phyloP scores from a whole-genome alignment of 345 rosid species.

The Eucalyptus urophylla region DNA sequence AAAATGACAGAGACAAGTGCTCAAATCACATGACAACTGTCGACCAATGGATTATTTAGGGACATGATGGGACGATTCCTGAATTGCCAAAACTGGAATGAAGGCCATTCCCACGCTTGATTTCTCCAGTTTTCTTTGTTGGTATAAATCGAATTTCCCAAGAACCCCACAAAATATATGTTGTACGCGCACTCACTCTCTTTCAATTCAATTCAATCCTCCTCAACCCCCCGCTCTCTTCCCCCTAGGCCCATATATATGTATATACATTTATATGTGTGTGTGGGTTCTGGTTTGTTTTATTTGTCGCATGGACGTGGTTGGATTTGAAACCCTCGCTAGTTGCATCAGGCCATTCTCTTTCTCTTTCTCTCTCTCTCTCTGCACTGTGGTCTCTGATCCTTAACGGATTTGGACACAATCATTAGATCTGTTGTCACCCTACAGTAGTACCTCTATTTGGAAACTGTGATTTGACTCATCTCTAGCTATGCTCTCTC shows the following conservation, averaged over 20 bases:
- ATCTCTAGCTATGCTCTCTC: background rate
- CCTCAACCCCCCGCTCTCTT: background rate
- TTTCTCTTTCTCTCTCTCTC: background rate
- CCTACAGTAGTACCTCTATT: slow-evolving; percentile 7
- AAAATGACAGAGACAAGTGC: slow-evolving; percentile 45
- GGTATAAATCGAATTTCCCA: slow-evolving; percentile 54
- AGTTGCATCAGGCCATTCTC: background rate
- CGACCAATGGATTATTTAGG: background rate
- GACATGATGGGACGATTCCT: slow-evolving; percentile 72
- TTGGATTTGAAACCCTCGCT: background rate
- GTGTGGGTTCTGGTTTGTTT: background rate
- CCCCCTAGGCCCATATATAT: background rate
- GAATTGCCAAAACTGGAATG: slow-evolving; percentile 33
- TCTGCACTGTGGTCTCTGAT: background rate
- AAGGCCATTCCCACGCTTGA: slow-evolving; percentile 23
- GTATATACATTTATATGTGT: no score
- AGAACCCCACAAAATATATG: slow-evolving; percentile 6
- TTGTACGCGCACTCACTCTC: background rate
- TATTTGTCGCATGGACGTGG: background rate
- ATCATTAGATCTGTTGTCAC: slow-evolving; percentile 14
- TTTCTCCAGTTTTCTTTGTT: slow-evolving; percentile 41
- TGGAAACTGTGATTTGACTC: slow-evolving; percentile 16
- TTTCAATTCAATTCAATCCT: background rate
- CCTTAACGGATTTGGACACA: slow-evolving; percentile 27
- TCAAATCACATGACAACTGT: slow-evolving; percentile 37